These are phyloP conservation scores for Alternaria atra DNA, from an alignment of 2,329 filamentous ascomycete species.

Conservation along the genomic window DNA sequence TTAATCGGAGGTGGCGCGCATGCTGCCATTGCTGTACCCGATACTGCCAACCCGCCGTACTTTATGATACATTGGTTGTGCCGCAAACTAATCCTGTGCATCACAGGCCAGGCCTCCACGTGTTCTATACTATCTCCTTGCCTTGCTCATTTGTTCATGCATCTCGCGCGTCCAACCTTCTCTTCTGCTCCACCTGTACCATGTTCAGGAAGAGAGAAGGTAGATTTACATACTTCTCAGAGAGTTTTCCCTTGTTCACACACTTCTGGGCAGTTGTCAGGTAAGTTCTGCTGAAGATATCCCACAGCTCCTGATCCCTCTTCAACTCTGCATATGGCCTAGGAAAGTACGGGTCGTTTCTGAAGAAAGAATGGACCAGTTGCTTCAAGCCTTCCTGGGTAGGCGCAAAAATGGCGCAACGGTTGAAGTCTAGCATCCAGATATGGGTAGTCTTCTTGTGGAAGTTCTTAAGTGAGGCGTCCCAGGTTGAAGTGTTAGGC, in stretches of 20 bases:
- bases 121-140: not conserved
- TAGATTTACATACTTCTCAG: not conserved
- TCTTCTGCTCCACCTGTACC: not conserved
- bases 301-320: not conserved
- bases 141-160: not conserved
- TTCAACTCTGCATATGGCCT: not conserved
- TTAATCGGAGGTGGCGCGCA: not conserved
- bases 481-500: not conserved
- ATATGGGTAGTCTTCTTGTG: slow-evolving; percentile 9
- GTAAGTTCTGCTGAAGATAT: not conserved
- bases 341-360: slow-evolving; percentile 63
- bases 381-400: slow-evolving; percentile 47
- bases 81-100: no score
- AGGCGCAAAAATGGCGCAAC: slow-evolving; percentile 61
- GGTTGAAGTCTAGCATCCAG: slow-evolving; percentile 65
- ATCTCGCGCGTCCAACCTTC: not conserved
- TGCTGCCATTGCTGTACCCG: no score
- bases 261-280: not conserved
- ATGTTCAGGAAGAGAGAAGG: not conserved
- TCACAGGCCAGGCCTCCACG: no score
- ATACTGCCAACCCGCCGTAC: no score
- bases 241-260: not conserved
- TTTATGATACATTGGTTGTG: no score
- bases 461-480: not conserved
- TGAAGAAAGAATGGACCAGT: slow-evolving; percentile 55